Percentiles rank a stretch among this genome's conserved stretches.
Conservation (phyloP, 805 yeast species). For the Yamadazyma tumulicola region DNA sequence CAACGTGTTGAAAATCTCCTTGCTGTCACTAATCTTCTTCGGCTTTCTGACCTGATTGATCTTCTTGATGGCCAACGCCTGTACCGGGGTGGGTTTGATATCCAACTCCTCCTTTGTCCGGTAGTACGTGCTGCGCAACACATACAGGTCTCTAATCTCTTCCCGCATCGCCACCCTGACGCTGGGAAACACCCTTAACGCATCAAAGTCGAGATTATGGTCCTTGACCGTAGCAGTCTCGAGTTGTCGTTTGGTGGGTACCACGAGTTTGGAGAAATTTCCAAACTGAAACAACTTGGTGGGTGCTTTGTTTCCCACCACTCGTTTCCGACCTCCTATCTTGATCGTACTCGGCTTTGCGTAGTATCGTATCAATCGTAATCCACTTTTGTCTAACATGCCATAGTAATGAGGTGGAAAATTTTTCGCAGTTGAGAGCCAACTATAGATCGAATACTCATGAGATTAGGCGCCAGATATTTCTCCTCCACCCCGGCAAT, state of each 20-base stretch:
- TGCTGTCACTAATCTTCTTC: constrained; percentile 19
- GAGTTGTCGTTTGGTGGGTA: constrained; percentile 39
- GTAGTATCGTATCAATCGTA: too few species aligned
- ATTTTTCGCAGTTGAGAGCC: too few species aligned
- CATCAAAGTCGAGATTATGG: constrained; percentile 62
- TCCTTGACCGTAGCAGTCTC: constrained; percentile 19
- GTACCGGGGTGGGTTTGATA: constrained; percentile 74
- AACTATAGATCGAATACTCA: too few species aligned
- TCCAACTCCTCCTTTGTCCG: constrained; percentile 26
- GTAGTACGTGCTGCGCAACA: constrained; percentile 30
- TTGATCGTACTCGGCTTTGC: constrained; percentile 1
- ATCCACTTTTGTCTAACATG: too few species aligned
- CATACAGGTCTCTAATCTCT: constrained; percentile 44
- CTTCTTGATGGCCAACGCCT: constrained; percentile 64
- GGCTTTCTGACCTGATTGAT: constrained; percentile 43
- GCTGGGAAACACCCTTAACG: constrained; percentile 61
- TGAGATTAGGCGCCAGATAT: too few species aligned
- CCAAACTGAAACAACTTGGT: constrained; percentile 35
- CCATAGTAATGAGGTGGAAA: too few species aligned
- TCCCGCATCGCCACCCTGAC: constrained; percentile 59
- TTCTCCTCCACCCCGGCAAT: too few species aligned
- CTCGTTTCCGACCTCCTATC: constrained; percentile 2
- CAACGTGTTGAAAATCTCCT: constrained; percentile 24
- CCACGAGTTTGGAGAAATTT: constrained; percentile 44
- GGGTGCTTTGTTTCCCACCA: constrained; percentile 1